Evolutionary conservation across 768 basidiomycete genomes (phyloP).

Genomic region (Cytidiella melzeri): DNA sequence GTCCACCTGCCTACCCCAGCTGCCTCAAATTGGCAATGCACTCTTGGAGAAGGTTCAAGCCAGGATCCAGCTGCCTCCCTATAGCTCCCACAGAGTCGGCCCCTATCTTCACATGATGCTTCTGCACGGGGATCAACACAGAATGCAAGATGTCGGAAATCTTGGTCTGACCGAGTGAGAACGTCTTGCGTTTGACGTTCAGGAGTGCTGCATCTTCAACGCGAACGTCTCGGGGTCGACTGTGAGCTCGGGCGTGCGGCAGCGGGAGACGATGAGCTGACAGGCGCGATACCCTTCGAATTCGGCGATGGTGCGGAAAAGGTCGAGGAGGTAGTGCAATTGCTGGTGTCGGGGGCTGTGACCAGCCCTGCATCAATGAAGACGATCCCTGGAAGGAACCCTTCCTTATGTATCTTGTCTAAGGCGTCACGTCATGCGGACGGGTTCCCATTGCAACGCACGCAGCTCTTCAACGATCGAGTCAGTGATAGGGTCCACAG

Average conservation of each 20-base stretch:
- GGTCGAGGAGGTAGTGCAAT: constrained; percentile 89
- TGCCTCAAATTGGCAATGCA: constrained; percentile 87
- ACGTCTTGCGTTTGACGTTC: constrained; percentile 92
- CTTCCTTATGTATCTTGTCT: constrained; percentile 48
- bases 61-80: constrained; percentile 88
- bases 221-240: constrained; percentile 94
- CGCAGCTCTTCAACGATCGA: constrained; percentile 67
- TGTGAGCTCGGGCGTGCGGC: constrained; percentile 83
- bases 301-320: constrained; percentile 92
- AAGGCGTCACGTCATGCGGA: constrained; percentile 70
- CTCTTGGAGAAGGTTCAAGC: constrained; percentile 92
- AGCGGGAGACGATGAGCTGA: constrained; percentile 93
- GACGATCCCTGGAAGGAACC: constrained; percentile 90
- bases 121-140: constrained; percentile 78
- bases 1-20: constrained; percentile 89
- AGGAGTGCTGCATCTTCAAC: constrained; percentile 96
- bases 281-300: constrained; percentile 97
- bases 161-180: constrained; percentile 93
- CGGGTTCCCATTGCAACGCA: constrained; percentile 47
- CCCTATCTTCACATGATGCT: constrained; percentile 97
- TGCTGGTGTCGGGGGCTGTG: constrained; percentile 75
- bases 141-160: constrained; percentile 91
- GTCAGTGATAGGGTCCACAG: constrained; percentile 20
- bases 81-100: constrained; percentile 98
- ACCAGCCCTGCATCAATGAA: constrained; percentile 97